Conservation (phyloP, 1,139 yeast genomes). For the Kodamaea arcana region DNA sequence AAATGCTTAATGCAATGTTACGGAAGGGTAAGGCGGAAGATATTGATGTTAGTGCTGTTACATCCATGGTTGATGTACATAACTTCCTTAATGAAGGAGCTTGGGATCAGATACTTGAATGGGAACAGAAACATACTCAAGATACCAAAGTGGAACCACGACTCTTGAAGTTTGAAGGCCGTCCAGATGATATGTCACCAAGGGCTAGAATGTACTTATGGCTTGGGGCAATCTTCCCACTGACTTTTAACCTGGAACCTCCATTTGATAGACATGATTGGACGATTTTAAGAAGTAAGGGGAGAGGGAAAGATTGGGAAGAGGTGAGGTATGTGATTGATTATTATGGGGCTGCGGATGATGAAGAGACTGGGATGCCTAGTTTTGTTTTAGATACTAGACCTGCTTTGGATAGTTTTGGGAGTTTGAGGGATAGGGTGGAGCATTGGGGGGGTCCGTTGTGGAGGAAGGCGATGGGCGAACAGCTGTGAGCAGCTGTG, state of each 20-base stretch:
- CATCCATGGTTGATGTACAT: conserved; percentile 95
- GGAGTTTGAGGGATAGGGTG: conserved; percentile 64
- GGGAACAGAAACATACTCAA: conserved; percentile 69
- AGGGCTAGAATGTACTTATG: conserved; percentile 69
- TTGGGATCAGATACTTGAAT: conserved; percentile 87
- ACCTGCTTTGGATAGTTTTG: conserved; percentile 78
- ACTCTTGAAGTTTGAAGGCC: conserved; percentile 81
- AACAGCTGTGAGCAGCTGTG: too few relatives aligned
- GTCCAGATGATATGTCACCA: conserved; percentile 87
- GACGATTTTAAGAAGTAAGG: conserved; percentile 78
- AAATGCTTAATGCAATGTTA: conserved; percentile 96
- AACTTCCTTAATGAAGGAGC: conserved; percentile 97
- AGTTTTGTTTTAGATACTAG: conserved; percentile 89
- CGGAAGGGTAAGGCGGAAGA: conserved; percentile 86
- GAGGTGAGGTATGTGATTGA: conserved; percentile 89
- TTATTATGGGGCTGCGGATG: conserved; percentile 91
- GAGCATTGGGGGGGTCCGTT: conserved; percentile 46
- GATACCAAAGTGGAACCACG: conserved; percentile 63
- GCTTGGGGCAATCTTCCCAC: conserved; percentile 70
- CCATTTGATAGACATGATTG: conserved; percentile 99
- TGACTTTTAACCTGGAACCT: conserved; percentile 66
- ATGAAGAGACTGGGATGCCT: conserved; percentile 82
- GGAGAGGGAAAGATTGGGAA: conserved; percentile 41
- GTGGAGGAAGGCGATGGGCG: conserved; percentile 45
- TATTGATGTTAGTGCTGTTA: conserved; percentile 92